phyloP scores from a whole-genome alignment of 306 rosid genomes.

The Sophora flavescens region DNA sequence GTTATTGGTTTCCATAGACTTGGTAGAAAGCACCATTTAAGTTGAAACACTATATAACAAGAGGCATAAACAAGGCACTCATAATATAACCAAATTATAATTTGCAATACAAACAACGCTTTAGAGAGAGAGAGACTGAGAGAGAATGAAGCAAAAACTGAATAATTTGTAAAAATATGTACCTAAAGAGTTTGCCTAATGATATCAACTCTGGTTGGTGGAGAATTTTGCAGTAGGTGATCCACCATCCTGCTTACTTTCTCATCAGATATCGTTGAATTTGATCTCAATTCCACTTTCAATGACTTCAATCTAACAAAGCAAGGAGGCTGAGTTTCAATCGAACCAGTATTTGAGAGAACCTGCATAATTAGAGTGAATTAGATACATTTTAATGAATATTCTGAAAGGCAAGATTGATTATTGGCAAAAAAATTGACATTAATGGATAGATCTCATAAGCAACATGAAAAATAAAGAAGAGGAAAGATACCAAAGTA shows the following conservation, averaged over 20 bases:
- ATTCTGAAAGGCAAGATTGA: background rate
- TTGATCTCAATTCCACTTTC: background rate
- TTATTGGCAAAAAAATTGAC: background rate
- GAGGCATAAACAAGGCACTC: too few species aligned
- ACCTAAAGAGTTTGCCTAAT: slow-evolving; percentile 13
- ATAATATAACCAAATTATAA: too few species aligned
- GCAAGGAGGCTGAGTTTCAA: background rate
- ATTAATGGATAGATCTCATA: background rate
- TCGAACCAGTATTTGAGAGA: background rate
- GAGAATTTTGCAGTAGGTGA: background rate
- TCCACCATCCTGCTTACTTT: background rate
- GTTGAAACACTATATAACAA: too few species aligned
- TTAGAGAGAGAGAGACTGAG: background rate
- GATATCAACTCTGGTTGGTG: slow-evolving; percentile 1
- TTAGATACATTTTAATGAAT: background rate
- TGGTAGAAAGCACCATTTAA: too few species aligned
- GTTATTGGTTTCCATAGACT: too few species aligned
- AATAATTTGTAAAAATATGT: background rate
- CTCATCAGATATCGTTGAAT: background rate
- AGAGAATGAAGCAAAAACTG: slow-evolving; percentile 11
- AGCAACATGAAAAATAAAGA: background rate
- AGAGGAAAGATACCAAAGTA: background rate
- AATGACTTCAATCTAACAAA: background rate
- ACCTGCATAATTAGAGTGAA: background rate
- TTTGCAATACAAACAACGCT: background rate